Evolutionary conservation across 129 eudicot genomes (phyloP), one percentile per base, ranked within the genome.

Genomic region (Tagetes erecta): DNA sequence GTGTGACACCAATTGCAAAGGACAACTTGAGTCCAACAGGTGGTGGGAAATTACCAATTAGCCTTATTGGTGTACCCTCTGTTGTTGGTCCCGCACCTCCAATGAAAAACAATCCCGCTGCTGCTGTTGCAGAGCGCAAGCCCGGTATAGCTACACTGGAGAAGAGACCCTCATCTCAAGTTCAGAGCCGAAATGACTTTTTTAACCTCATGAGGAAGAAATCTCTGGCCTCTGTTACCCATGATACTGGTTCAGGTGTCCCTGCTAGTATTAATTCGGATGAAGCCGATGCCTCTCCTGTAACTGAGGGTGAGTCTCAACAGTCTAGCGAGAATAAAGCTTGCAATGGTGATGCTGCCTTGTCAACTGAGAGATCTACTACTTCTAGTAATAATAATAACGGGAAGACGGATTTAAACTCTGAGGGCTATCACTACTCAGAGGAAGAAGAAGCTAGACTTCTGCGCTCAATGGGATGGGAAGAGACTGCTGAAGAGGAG

Each of bases 371-470:
- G 52, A 51, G 72, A 55, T 55, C 58, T 66, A 75, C 67, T 12
- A 35, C 67, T 36, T 20, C 27, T 20, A 20, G 27, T 20, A 36
- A 39, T 36, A 60, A 60, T 20, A 38, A 58, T 38, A 82, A 72
- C 39, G 85, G 83, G 10, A 83, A 73, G 76, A 80, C 72, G 8
- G 76, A 70, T 79, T 63, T 76, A 4, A 73, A 76, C 56, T 71
- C 78, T 58, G 78, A 80, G 75, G 78, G 73, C 9, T 68, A 73
- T 33, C 68, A 81, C 71, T 72, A 75, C 59, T 65, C 97, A 0
- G 96, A 87, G 75, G 99, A 88, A 85, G 99, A 90, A 87, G 97
- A 94, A 84, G 87, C 87, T 79, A 89, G 89, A 13, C 88, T 94
- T 35, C 14, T 94, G 12, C 97, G 93, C 7, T 85, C 89, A 59